phyloP scores from a whole-genome alignment of 129 eudicot species.

The Flaveria trinervia region DNA sequence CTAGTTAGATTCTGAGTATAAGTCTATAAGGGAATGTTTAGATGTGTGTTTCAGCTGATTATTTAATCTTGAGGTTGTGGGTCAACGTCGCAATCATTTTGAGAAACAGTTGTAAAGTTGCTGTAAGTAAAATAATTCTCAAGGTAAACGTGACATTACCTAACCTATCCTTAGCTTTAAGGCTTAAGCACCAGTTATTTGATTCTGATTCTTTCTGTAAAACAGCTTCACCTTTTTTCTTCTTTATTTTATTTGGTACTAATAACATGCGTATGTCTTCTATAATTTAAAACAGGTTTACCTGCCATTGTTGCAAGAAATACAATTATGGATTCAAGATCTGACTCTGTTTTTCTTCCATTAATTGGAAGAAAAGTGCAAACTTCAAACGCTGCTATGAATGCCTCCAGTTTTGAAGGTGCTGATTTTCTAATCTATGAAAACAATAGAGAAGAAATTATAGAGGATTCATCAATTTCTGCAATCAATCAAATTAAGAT shows the following conservation, averaged over 20 bases:
- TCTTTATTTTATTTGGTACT: neutral
- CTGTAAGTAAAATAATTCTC: neutral
- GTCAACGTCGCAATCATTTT: neutral
- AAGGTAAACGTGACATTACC: neutral
- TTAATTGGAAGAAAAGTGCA: conserved; percentile 82
- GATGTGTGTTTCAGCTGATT: neutral
- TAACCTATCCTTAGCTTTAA: neutral
- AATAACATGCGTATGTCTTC: conserved; percentile 12
- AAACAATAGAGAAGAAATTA: conserved; percentile 29
- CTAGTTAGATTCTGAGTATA: neutral
- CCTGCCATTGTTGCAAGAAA: conserved; percentile 96
- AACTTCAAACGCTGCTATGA: conserved; percentile 54
- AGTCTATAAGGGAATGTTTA: neutral
- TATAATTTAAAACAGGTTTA: conserved; percentile 54
- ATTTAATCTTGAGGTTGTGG: neutral
- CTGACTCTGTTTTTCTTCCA: conserved; percentile 81
- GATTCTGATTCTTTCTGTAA: no score
- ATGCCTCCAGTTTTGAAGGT: conserved; percentile 79
- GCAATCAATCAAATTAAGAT: conserved; percentile 51
- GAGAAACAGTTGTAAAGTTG: neutral
- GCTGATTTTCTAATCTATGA: conserved; percentile 84
- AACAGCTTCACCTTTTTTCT: neutral
- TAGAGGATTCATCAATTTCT: conserved; percentile 43
- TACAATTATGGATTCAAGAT: conserved; percentile 69
- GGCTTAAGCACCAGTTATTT: no score